Conservation (phyloP, 2,329 filamentous ascomycete species). For the Dissoconium aciculare region DNA sequence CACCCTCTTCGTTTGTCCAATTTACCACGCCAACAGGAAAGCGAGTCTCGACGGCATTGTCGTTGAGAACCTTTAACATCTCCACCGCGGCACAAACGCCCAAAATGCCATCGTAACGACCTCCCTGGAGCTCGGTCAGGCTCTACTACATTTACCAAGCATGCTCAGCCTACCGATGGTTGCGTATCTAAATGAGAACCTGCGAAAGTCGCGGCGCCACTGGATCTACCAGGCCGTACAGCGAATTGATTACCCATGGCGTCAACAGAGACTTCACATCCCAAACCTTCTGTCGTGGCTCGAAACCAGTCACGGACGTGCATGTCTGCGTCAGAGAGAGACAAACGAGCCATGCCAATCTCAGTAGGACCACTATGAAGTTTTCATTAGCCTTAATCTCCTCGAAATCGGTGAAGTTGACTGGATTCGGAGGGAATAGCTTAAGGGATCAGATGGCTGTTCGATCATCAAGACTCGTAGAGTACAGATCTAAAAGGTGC, state of each 20-base stretch:
- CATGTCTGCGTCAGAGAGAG: conserved; percentile 57
- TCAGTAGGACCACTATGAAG: conserved; percentile 34
- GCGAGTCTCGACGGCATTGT: conserved; percentile 52
- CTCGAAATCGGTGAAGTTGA: neutral
- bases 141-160: no score
- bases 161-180: conserved; percentile 31
- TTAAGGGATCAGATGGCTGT: conserved; percentile 14
- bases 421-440: neutral
- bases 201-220: conserved; percentile 49
- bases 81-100: conserved; percentile 61
- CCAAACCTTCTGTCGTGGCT: conserved; percentile 44
- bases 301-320: conserved; percentile 63
- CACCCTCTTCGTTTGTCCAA: conserved; percentile 63
- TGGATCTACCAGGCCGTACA: conserved; percentile 46
- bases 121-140: no score
- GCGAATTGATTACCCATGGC: conserved; percentile 73
- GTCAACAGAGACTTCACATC: conserved; percentile 54
- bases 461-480: conserved; percentile 10
- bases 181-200: conserved; percentile 50
- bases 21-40: conserved; percentile 62
- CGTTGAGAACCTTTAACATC: conserved; percentile 52
- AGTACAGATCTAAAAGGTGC: conserved; percentile 5
- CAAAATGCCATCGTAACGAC: conserved; percentile 62
- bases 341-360: conserved; percentile 62
- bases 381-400: conserved; percentile 5